Evolutionary conservation across 2,329 filamentous ascomycete species (phyloP).

Genomic region (Fusarium virguliforme): DNA sequence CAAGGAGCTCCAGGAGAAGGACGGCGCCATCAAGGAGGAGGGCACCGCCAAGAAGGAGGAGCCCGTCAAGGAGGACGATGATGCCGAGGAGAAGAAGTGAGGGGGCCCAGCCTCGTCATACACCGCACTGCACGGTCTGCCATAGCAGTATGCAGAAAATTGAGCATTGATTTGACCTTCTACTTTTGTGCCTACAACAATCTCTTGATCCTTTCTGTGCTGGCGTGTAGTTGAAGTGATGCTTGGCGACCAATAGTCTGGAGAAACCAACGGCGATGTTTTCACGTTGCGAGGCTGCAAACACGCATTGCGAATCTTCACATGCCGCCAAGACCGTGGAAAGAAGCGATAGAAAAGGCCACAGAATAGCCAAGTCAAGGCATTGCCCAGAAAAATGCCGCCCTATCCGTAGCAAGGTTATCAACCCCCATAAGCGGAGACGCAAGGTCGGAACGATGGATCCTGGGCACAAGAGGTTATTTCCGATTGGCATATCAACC

Average conservation of each 20-base stretch:
- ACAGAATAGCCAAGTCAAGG: neutral
- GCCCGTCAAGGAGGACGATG: neutral
- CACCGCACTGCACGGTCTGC: constrained; percentile 1
- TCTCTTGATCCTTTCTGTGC: neutral
- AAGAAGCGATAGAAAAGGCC: neutral
- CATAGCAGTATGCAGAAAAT: constrained; percentile 7
- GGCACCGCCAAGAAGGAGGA: neutral
- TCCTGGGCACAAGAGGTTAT: neutral
- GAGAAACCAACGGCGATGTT: too few species aligned
- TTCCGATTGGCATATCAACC: neutral
- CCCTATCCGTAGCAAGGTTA: constrained; percentile 2
- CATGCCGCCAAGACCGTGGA: neutral
- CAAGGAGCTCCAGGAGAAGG: constrained; percentile 15
- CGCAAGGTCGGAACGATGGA: neutral
- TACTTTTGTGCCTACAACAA: neutral
- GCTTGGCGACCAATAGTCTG: too few species aligned
- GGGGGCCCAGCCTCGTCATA: neutral
- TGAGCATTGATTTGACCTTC: neutral
- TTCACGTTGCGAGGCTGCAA: too few species aligned
- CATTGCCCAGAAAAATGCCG: neutral
- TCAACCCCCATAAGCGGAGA: constrained; percentile 10
- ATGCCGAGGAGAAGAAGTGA: neutral
- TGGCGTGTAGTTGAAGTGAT: neutral
- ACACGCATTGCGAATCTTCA: too few species aligned
- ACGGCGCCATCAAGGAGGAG: constrained; percentile 5